These are phyloP conservation scores for Claviceps sp. DNA, from an alignment of 2,329 filamentous ascomycete genomes.

Conservation along the genomic window DNA sequence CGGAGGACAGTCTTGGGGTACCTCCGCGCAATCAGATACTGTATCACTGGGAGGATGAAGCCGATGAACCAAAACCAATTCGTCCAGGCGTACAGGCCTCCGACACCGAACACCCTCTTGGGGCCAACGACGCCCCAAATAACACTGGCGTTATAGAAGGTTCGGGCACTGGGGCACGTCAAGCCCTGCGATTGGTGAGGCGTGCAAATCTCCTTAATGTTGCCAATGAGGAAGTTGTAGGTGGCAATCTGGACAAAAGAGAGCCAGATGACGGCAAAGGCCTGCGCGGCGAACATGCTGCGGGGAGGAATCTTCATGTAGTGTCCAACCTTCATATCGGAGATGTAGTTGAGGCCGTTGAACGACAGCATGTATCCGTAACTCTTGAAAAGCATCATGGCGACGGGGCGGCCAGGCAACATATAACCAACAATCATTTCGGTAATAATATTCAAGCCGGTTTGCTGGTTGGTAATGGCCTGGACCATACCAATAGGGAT, in stretches of 20 bases:
- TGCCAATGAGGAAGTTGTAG: constrained; percentile 24
- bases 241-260: constrained; percentile 20
- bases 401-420: constrained; percentile 29
- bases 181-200: constrained; percentile 32
- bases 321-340: constrained; percentile 35
- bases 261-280: constrained; percentile 22
- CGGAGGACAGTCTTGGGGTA: constrained; percentile 23
- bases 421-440: constrained; percentile 35
- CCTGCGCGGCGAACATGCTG: constrained; percentile 30
- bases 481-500: constrained; percentile 29
- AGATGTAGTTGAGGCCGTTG: constrained; percentile 29
- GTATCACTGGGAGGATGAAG: constrained; percentile 27
- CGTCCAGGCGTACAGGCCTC: constrained; percentile 25
- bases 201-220: constrained; percentile 39
- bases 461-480: constrained; percentile 32
- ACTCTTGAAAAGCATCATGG: constrained; percentile 34
- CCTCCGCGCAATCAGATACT: constrained; percentile 31
- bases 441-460: constrained; percentile 31
- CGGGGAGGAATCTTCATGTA: constrained; percentile 38
- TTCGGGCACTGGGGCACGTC: constrained; percentile 39
- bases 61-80: constrained; percentile 43
- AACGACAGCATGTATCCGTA: constrained; percentile 29
- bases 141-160: constrained; percentile 44
- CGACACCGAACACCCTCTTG: constrained; percentile 17
- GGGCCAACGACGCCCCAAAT: constrained; percentile 45